phyloP scores from a whole-genome alignment of 495 filamentous ascomycete genomes.

The Trypethelium eluteriae region DNA sequence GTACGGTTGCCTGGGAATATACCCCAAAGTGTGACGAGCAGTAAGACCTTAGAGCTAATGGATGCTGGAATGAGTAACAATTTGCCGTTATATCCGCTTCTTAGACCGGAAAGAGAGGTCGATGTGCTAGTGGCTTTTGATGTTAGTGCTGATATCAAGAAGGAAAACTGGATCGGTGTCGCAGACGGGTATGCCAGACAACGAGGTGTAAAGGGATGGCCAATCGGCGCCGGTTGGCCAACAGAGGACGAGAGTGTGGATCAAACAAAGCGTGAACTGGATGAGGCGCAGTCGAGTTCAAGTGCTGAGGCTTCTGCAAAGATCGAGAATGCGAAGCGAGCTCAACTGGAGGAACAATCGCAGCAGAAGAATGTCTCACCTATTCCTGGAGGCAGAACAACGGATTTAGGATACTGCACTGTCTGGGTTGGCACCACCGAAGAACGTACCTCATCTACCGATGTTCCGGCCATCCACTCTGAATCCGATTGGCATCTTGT shows the following conservation, averaged over 20 bases:
- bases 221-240: slow-evolving; percentile 85
- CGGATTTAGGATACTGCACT: slow-evolving; percentile 77
- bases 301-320: slow-evolving; percentile 53
- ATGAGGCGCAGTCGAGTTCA: slow-evolving; percentile 57
- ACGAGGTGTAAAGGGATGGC: slow-evolving; percentile 87
- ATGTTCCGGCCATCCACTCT: neutral
- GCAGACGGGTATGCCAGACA: slow-evolving; percentile 87
- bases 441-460: slow-evolving; percentile 8
- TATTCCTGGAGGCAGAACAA: neutral
- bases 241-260: slow-evolving; percentile 46
- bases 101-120: slow-evolving; percentile 77
- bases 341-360: slow-evolving; percentile 31
- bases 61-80: slow-evolving; percentile 99
- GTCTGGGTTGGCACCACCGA: slow-evolving; percentile 80
- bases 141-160: slow-evolving; percentile 72
- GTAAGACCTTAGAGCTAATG: slow-evolving; percentile 71
- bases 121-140: slow-evolving; percentile 91
- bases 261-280: slow-evolving; percentile 54
- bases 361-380: slow-evolving; percentile 8
- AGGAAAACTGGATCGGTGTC: slow-evolving; percentile 87
- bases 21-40: slow-evolving; percentile 63
- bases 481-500: slow-evolving; percentile 48
- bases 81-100: slow-evolving; percentile 85
- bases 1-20: slow-evolving; percentile 62
- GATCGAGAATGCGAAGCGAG: slow-evolving; percentile 53